Evolutionary conservation across 306 rosid species (phyloP), one percentile per base, ranked within the genome.

Genomic region (Cucumis hystrix): DNA sequence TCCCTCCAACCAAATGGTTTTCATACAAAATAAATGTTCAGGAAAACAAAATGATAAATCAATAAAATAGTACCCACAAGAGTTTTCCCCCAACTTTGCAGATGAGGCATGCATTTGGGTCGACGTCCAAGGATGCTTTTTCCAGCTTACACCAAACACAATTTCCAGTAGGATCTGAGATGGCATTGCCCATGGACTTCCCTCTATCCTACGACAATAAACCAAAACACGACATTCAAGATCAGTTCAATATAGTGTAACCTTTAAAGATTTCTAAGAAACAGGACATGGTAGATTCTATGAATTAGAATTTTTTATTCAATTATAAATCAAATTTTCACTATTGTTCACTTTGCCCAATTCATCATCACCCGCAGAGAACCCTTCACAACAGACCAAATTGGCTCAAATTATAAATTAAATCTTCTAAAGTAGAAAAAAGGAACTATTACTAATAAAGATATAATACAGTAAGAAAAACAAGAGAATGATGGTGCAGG

Each of bases 61-160:
- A 76, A 84, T 80, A 43, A 81, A 81, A 82, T 66, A 79, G 84
- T 82, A 91, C 97, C 85, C 90, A 91, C 97, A 88, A 33, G 84
- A 91, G 92, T 86, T 72, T 83, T 79, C 97, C 97, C 12, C 86
- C 90, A 74, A 68, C 80, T 78, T 86, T 83, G 91, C 95, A 91
- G 79, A 77, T 66, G 21, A 85, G 63, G 79, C 97, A 91, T 68
- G 81, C 54, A 80, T 84, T 78, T 68, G 81, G 84, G 52, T 84
- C 83, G 30, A 59, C 59, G 66, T 79, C 80, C 64, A 79, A 30
- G 65, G 47, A 73, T 70, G 75, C 85, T 77, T 88, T 87, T 79
- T 79, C 86, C 84, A 74, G 88, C 84, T 52, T 10, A 76, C n/a
- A 69, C 43, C 45, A 82, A 10, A 69, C 33, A 40, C 79, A 51